A percentile compares a stretch with the other conserved stretches of the same genome.
Evolutionary conservation across 2,329 filamentous ascomycete species (phyloP).

Genomic region (Alternaria arbusti): DNA sequence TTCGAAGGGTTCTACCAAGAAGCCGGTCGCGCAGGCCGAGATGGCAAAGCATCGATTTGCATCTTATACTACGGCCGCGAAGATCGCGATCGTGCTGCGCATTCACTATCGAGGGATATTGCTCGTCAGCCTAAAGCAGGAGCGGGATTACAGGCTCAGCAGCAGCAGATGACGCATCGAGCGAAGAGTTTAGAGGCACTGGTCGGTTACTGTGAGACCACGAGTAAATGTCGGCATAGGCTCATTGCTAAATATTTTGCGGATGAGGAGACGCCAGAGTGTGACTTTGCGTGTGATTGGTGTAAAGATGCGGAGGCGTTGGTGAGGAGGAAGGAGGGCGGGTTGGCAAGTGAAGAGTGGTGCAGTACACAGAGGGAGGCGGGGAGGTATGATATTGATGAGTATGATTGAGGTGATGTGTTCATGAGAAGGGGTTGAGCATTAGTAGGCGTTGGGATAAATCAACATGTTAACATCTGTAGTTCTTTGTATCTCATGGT

Average conservation of each 20-base stretch:
- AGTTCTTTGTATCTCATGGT: background rate
- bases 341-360: slow-evolving; percentile 58
- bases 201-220: slow-evolving; percentile 81
- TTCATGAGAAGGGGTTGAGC: background rate
- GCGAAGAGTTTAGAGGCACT: slow-evolving; percentile 61
- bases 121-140: slow-evolving; percentile 57
- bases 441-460: background rate
- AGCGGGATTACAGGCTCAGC: slow-evolving; percentile 42
- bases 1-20: slow-evolving; percentile 98
- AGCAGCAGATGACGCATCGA: slow-evolving; percentile 49
- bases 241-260: slow-evolving; percentile 48
- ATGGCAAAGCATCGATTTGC: slow-evolving; percentile 85
- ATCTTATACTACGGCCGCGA: slow-evolving; percentile 91
- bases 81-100: slow-evolving; percentile 76
- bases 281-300: slow-evolving; percentile 58
- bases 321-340: slow-evolving; percentile 52
- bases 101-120: slow-evolving; percentile 56
- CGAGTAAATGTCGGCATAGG: slow-evolving; percentile 72
- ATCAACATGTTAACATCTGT: background rate
- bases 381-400: slow-evolving; percentile 50
- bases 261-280: slow-evolving; percentile 44
- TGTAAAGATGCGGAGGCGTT: slow-evolving; percentile 53
- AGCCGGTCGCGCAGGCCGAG: slow-evolving; percentile 86
- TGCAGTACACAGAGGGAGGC: slow-evolving; percentile 55
- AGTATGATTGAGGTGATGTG: slow-evolving; percentile 37